A percentile compares a stretch with the other conserved stretches of the same genome.
Conservation (phyloP, 805 yeast species). For the Candida tallmaniae region DNA sequence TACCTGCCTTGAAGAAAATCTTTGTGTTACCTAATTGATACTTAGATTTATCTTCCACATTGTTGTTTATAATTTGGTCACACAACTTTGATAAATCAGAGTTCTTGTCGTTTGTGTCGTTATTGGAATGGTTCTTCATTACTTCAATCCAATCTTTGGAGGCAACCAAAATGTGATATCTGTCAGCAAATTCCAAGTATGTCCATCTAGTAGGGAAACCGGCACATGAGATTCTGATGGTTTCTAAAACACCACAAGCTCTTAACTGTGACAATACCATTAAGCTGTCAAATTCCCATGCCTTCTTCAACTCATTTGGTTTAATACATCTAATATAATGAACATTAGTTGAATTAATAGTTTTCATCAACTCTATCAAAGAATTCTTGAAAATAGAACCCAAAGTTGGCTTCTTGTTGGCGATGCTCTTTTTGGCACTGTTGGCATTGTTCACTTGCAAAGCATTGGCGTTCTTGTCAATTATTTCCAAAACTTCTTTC, state of each 20-base stretch:
- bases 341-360: conserved; percentile 91
- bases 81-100: conserved; percentile 61
- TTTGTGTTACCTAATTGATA: conserved; percentile 91
- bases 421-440: conserved; percentile 26
- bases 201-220: conserved; percentile 98
- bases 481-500: conserved; percentile 56
- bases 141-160: conserved; percentile 66
- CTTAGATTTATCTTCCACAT: conserved; percentile 61
- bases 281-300: conserved; percentile 93
- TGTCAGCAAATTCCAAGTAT: conserved; percentile 84
- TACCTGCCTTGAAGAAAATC: conserved; percentile 94
- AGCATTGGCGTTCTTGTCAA: conserved; percentile 55
- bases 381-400: conserved; percentile 94
- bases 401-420: conserved; percentile 79
- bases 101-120: conserved; percentile 44
- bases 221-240: conserved; percentile 93
- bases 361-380: conserved; percentile 85
- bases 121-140: conserved; percentile 29
- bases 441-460: conserved; percentile 33
- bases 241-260: conserved; percentile 98
- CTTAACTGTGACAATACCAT: conserved; percentile 94
- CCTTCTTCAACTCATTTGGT: conserved; percentile 89
- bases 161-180: conserved; percentile 79
- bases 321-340: conserved; percentile 97
- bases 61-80: conserved; percentile 56